Base-by-base conservation (phyloP, 805 yeast species). In the Metahyphopichia silvanorum region DNA sequence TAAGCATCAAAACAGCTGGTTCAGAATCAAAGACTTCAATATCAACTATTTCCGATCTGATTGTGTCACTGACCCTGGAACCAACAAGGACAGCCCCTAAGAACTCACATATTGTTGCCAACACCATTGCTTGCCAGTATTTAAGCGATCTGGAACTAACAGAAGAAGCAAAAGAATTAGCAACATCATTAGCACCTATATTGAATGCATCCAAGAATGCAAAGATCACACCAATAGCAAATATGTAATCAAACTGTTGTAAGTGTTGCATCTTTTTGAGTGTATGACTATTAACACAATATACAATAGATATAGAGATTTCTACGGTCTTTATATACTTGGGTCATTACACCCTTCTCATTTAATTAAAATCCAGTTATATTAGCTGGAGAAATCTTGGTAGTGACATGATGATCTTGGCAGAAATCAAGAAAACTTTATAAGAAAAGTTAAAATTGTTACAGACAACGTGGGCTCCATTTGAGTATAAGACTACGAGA, bases 151-250 rank as follows among this genome's bases (percentile, higher is more conserved):
- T 65, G 9, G 89, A 79, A 10, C 88, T 77, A 4, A 82, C 79
- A 0, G 89, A 75, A 2, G 89, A 81, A 1, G 91, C 82, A 49
- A 79, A 82, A 2, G 91, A 82, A 65, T 83, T 82, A 11, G 89
- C 82, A 37, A 82, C 87, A 65, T 82, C 91, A 50, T 83, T 82
- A 19, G 89, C 91, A 32, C 89, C 89, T 45, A 81, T 82, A 54
- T 81, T 82, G 71, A 77, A 82, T 4, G 88, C 89, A 59, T 82
- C 88, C 44, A 82, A 63, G 65, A 79, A 79, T 38, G 86, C 88
- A 57, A 82, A 81, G 39, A 82, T 56, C 70, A 80, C 69, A 26
- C 76, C 76, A 39, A 80, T 69, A 12, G 86, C 89, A 51, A 82
- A 77, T 51, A 82, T 66, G 50, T 80, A 82, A 56, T 80, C 85